Evolutionary conservation across 495 filamentous ascomycete species (phyloP), one percentile per base, ranked within the genome.

Genomic region (Lasiosphaeria miniovina): DNA sequence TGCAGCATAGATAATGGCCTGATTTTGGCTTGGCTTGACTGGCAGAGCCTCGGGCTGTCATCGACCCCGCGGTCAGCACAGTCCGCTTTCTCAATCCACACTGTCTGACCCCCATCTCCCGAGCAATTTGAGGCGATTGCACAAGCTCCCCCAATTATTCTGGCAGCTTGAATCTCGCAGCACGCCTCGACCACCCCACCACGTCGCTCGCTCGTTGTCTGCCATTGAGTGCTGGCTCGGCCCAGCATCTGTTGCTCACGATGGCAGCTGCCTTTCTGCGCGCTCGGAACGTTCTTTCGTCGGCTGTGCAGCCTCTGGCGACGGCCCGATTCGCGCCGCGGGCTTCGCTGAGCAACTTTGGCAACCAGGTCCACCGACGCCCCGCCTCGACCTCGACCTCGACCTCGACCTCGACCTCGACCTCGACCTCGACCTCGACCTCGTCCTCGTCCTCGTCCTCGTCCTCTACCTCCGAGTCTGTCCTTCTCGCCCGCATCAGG

Each of bases 221-320:
- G 65, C 69, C 69, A 74, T 74, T 76, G 75, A 75, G 65, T 69
- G 71, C 75, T 70, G 68, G 62, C 68, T 65, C 59, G 55, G 69
- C 64, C 67, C 67, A 66, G 67, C 60, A 50, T 61, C 59, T 52
- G 54, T 36, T 60, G 34, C 57, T 53, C 62, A 65, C 51, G 24
- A 77, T 80, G 77, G 71, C 75, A 59, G 61, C 65, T 55, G 65
- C 71, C 31, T 71, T 66, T 53, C 62, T 72, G 49, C 60, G 75
- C 62, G 60, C 70, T 12, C 59, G 68, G 55, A 69, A 64, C 15
- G 59, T 71, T 9, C 61, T 78, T 40, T 57, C 61, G 33, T 49
- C 66, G 0, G 60, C 69, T 9, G 61, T 75, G 15, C 70, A 68
- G 35, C 70, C 74, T 6, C 63, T 69, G 35, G 36, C 36, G 5